Conservation (phyloP, 108 stramenopile genomes). For the Aurantiochytrium sp. region DNA sequence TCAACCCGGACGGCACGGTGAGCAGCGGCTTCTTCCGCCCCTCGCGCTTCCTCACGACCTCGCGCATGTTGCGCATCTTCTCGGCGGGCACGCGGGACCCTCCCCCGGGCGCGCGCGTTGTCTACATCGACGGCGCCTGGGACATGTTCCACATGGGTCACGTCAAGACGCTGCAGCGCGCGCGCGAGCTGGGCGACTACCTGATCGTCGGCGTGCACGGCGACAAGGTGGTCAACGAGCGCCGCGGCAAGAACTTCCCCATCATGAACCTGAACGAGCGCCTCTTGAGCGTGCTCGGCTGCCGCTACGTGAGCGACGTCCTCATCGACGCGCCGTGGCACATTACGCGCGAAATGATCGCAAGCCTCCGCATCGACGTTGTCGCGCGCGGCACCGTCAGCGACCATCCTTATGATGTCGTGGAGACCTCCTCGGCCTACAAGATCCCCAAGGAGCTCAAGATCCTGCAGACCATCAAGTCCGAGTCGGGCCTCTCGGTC, state of each 20-base stretch:
- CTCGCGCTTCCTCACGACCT: slow-evolving; percentile 76
- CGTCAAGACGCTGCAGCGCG: slow-evolving; percentile 76
- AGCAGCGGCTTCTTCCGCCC: not conserved
- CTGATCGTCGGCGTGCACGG: slow-evolving; percentile 95
- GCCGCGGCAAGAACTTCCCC: slow-evolving; percentile 70
- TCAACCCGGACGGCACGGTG: not conserved
- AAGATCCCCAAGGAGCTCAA: slow-evolving; percentile 41
- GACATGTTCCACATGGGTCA: slow-evolving; percentile 99
- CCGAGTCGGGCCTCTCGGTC: slow-evolving; percentile 37
- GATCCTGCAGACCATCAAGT: slow-evolving; percentile 41
- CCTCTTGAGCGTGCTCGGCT: slow-evolving; percentile 76
- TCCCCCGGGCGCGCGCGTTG: slow-evolving; percentile 71
- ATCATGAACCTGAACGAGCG: slow-evolving; percentile 94
- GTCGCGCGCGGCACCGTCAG: slow-evolving; percentile 29
- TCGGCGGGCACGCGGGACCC: slow-evolving; percentile 65
- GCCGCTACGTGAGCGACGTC: slow-evolving; percentile 86
- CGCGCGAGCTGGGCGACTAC: slow-evolving; percentile 81
- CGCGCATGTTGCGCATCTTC: slow-evolving; percentile 82
- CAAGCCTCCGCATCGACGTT: slow-evolving; percentile 22
- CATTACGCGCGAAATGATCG: slow-evolving; percentile 86
- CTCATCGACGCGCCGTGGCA: slow-evolving; percentile 88
- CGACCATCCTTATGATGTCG: slow-evolving; percentile 19
- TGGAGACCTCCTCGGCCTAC: slow-evolving; percentile 5
- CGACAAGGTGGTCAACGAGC: slow-evolving; percentile 82
- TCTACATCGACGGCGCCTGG: slow-evolving; percentile 96